Percentiles rank a stretch among this genome's conserved stretches.
Evolutionary conservation across 2,329 filamentous ascomycete genomes (phyloP).

Genomic region (Xylariaceae sp.): DNA sequence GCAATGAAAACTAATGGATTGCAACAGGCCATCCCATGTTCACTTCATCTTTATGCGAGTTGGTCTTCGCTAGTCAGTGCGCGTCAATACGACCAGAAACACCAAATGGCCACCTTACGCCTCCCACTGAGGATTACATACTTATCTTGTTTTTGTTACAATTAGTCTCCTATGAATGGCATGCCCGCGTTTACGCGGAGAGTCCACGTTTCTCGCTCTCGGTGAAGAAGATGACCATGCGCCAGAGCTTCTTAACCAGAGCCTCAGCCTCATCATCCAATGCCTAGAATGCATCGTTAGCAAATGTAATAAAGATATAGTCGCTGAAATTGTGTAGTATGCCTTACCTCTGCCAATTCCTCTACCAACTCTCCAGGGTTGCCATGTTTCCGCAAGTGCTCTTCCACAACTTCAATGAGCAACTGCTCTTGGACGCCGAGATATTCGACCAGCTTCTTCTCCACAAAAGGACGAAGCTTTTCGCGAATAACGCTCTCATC

Average conservation of each 20-base stretch:
- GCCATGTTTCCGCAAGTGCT: slow-evolving; percentile 71
- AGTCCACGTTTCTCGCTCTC: slow-evolving; percentile 89
- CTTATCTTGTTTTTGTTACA: neutral
- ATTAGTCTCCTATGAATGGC: neutral
- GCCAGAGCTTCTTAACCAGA: slow-evolving; percentile 93
- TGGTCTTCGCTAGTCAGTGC: neutral
- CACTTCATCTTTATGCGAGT: neutral
- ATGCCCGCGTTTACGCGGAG: slow-evolving; percentile 47
- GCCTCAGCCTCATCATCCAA: slow-evolving; percentile 93
- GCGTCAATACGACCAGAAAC: neutral
- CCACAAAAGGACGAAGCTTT: slow-evolving; percentile 88
- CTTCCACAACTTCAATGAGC: slow-evolving; percentile 86
- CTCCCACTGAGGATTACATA: neutral
- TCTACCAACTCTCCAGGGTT: slow-evolving; percentile 76
- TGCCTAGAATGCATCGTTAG: slow-evolving; percentile 49
- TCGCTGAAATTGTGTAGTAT: neutral
- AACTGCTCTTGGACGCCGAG: slow-evolving; percentile 95
- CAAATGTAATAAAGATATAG: neutral
- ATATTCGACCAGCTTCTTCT: slow-evolving; percentile 97
- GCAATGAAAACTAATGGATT: neutral
- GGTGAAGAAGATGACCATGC: slow-evolving; percentile 97
- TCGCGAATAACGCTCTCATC: slow-evolving; percentile 75
- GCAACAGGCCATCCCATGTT: neutral
- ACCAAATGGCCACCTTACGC: neutral
- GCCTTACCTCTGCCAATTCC: slow-evolving; percentile 73